Evolutionary conservation across 1,284 basidiomycete genomes (phyloP), one percentile per base, ranked within the genome.

Genomic region (Chalciporus sp.): DNA sequence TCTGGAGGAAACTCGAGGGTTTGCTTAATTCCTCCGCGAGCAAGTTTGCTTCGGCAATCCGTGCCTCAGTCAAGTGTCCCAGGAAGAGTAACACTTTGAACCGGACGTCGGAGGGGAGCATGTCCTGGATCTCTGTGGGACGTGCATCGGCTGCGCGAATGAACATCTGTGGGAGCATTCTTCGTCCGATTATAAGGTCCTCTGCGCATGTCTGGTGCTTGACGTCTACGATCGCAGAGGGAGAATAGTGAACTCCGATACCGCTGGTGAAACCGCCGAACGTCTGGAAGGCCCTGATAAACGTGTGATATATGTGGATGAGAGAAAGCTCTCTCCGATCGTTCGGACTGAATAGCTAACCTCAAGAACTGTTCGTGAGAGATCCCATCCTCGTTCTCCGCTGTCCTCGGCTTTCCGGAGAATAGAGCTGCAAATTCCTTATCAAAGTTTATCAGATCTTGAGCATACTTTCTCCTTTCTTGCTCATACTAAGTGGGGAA

Each of bases 381-480:
- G 17, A 91, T 81, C 23, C 88, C 89, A 42, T 83, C 80, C 37
- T 77, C 66, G 61, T 81, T 75, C 1, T 79, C 74, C 35, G 77
- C 74, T 10, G 82, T 83, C 29, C 77, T 76, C 8, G 89, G 85
- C 70, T 91, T 92, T 43, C 84, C 86, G 16, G 88, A 91, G 70
- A 93, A 92, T 20, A 94, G 72, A 11, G 80, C 76, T 1, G 88
- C 81, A 65, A 86, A 92, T 60, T 86, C 73, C 67, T 84, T 85
- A 70, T 95, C 92, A 61, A 93, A 93, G 53, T 82, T 69, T 61
- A 94, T 94, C 51, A 95, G 77, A 59, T 93, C 88, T 68, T 89
- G 82, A 0, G 89, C 91, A 60, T 86, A 92, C 68, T 84, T 82
- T 44, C 82, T 77, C 40, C 90, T 79, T 64, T 92, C 90, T 40